These are phyloP conservation scores for Cochlearia excelsa DNA, from an alignment of 345 rosid genomes.

Conservation along the genomic window DNA sequence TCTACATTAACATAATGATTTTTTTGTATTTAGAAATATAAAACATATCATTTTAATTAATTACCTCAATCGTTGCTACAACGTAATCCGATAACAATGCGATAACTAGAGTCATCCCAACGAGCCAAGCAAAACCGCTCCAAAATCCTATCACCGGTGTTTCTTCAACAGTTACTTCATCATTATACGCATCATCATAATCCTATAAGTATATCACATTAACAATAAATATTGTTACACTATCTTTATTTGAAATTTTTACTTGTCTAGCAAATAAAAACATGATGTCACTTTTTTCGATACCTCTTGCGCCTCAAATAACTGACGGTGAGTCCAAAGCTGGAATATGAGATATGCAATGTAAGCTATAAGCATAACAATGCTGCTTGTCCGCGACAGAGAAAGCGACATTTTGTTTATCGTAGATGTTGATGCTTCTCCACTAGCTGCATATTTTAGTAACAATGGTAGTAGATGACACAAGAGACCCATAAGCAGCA, in stretches of 20 bases:
- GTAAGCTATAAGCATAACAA: conserved; percentile 67
- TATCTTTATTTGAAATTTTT: background rate
- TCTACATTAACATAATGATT: too few species aligned
- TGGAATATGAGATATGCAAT: conserved; percentile 80
- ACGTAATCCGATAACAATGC: conserved; percentile 89
- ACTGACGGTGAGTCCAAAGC: conserved; percentile 67
- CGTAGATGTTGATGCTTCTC: conserved; percentile 27
- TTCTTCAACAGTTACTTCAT: conserved; percentile 47
- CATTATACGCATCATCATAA: conserved; percentile 50
- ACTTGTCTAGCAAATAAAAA: conserved; percentile 10
- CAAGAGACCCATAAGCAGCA: conserved; percentile 70
- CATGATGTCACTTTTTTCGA: too few species aligned
- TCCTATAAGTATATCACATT: background rate
- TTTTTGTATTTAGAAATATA: background rate
- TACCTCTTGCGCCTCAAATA: conserved; percentile 33
- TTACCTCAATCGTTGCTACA: conserved; percentile 92
- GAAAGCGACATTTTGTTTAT: conserved; percentile 40
- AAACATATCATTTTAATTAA: background rate
- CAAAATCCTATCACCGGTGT: conserved; percentile 73
- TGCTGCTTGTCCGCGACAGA: conserved; percentile 80
- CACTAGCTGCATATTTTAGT: conserved; percentile 46
- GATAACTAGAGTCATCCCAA: conserved; percentile 74
- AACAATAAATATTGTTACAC: background rate
- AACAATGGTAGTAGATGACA: conserved; percentile 76
- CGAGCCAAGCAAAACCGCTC: conserved; percentile 85